Percentiles rank a stretch among this genome's conserved stretches.
These are phyloP conservation scores for Crithidia brevicula DNA, from an alignment of 208 protist species.

Conservation along the genomic window DNA sequence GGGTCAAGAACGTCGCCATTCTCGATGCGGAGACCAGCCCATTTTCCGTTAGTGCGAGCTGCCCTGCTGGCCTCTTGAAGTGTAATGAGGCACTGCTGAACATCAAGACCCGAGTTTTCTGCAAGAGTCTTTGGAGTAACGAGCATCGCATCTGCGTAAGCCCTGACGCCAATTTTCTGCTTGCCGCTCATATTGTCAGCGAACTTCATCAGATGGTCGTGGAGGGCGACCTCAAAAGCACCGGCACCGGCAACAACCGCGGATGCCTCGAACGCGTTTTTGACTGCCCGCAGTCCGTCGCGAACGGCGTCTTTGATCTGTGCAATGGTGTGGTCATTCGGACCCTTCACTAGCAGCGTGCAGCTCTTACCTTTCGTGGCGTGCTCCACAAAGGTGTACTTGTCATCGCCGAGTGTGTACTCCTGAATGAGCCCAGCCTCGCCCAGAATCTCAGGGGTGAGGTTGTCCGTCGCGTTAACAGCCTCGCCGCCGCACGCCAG, in stretches of 20 bases:
- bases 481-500: constrained; percentile 97
- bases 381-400: constrained; percentile 99
- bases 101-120: constrained; percentile 98
- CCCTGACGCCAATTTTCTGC: constrained; percentile 98
- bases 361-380: constrained; percentile 96
- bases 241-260: constrained; percentile 98
- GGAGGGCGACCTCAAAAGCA: constrained; percentile 97
- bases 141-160: constrained; percentile 98
- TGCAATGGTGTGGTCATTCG: constrained; percentile 99
- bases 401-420: constrained; percentile 98
- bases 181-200: constrained; percentile 84
- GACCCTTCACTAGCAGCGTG: constrained; percentile 99
- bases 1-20: constrained; percentile 98
- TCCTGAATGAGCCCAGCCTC: constrained; percentile 98
- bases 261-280: constrained; percentile 97
- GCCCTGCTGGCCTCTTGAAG: constrained; percentile 92
- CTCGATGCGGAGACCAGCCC: constrained; percentile 96
- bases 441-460: constrained; percentile 95
- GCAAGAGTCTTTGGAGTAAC: constrained; percentile 99
- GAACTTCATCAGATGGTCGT: constrained; percentile 94
- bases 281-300: constrained; percentile 99
- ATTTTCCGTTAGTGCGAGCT: constrained; percentile 72
- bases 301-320: constrained; percentile 99
- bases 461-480: constrained; percentile 98
- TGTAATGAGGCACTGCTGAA: constrained; percentile 96